Base-by-base conservation (phyloP, 2,329 filamentous ascomycete species). In the Coniochaeta sp. region DNA sequence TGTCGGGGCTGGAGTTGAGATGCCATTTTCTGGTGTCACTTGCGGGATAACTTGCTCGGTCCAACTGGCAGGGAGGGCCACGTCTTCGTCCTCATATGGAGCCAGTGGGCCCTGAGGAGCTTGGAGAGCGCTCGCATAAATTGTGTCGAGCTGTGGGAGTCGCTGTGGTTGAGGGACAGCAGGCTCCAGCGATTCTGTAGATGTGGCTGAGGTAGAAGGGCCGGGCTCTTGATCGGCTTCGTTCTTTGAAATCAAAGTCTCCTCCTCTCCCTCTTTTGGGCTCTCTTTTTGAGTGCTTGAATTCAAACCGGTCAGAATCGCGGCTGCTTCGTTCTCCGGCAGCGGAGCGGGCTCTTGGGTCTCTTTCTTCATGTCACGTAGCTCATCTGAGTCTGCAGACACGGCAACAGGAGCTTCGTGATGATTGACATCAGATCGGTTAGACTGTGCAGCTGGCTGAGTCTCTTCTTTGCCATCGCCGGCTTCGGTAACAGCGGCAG, bases 81-180 rank as follows among this genome's bases (percentile, higher is more conserved):
- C 52, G 17, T 66, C 63, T 24, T 66, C 67, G 8, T 59, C 47
- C 32, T 65, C 64, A 36, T 69, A 69, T 0, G 67, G 66, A 1
- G 62, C 62, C n/a, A 69, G 62, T 1, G 55, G 57, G 12, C 63
- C 19, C 1, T 58, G 55, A 24, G 59, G 57, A 24, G 59, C 62
- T 30, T 62, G 64, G 1, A 58, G 62, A 6, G 60, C 55, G 2
- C 30, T 12, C 3, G 58, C 38, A 61, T 67, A 68, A 1, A 68
- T 61, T 22, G 10, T 44, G 14, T 66, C 65, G 4, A 56, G 17
- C n/a, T 34, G 9, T 1, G 54, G 54, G 26, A 69, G 34, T 10
- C 57, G 32, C 10, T 52, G 42, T 22, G 67, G 40, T 44, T 63
- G 59, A 10, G 60, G 38, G 1, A 64, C 64, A 4, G 61, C 61